Conservation (phyloP, 1,139 yeast genomes). For the Schizosaccharomyces versatilis region DNA sequence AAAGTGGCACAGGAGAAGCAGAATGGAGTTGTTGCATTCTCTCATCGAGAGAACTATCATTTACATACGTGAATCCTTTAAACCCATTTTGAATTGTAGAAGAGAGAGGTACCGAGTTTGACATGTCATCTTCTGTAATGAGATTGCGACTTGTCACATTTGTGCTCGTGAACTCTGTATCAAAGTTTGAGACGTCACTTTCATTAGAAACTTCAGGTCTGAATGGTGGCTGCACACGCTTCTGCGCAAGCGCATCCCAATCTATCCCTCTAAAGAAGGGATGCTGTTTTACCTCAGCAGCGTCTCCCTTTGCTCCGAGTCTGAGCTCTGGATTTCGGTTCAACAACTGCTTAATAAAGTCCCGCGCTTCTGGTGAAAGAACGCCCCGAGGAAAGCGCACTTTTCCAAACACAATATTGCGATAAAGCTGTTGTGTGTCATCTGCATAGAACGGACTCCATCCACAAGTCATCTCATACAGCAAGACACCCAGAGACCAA, state of each 20-base stretch:
- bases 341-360: conserved; percentile 79
- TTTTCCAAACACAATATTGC: conserved; percentile 92
- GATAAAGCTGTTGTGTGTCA: conserved; percentile 93
- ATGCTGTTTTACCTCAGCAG: conserved; percentile 74
- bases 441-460: conserved; percentile 99
- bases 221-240: conserved; percentile 91
- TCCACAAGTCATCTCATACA: conserved; percentile 95
- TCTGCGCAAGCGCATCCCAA: conserved; percentile 58
- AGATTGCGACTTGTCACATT: background rate
- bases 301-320: conserved; percentile 76
- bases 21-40: background rate
- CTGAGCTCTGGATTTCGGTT: conserved; percentile 91
- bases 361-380: conserved; percentile 71
- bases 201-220: conserved; percentile 81
- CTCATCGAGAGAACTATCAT: background rate
- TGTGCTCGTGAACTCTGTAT: conserved; percentile 73
- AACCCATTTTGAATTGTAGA: background rate
- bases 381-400: conserved; percentile 93
- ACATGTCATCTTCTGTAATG: background rate
- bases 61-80: conserved; percentile 3
- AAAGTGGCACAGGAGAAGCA: background rate
- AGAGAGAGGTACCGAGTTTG: background rate
- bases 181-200: conserved; percentile 86
- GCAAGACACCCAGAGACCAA: conserved; percentile 88
- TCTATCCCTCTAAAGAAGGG: conserved; percentile 76